Percentiles rank a stretch among this genome's conserved stretches.
phyloP scores from a whole-genome alignment of 2,329 filamentous ascomycete genomes.

The Grosmannia huntii region DNA sequence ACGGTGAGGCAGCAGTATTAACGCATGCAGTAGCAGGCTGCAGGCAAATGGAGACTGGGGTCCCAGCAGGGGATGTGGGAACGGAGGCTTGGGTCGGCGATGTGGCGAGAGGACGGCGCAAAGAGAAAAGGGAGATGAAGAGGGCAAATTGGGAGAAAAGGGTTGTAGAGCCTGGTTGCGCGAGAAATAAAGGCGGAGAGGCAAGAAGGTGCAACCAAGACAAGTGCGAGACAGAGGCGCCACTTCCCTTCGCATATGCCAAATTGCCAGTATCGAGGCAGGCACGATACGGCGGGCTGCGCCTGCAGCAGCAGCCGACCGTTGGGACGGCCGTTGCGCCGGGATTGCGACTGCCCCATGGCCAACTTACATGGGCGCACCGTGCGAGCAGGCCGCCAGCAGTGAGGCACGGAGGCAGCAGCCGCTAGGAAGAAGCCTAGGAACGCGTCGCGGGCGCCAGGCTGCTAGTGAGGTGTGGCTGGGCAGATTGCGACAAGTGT shows the following conservation, averaged over 20 bases:
- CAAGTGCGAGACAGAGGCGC: no score
- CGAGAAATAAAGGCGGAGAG: no score
- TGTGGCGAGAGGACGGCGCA: no score
- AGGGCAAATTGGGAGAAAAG: no score
- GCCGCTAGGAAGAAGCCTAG: not conserved
- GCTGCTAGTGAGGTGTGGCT: not conserved
- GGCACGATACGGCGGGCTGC: no score
- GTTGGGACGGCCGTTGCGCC: not conserved
- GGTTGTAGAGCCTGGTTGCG: not conserved
- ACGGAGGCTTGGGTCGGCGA: no score
- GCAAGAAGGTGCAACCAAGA: no score
- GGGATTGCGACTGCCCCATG: not conserved
- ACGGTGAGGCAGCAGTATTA: not conserved
- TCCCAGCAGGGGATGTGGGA: not conserved
- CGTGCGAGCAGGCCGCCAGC: not conserved
- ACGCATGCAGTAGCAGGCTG: conserved; percentile 9
- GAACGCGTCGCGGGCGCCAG: not conserved
- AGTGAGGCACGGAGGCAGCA: not conserved
- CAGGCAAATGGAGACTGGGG: conserved; percentile 10
- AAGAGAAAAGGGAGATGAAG: not conserved
- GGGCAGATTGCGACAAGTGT: not conserved
- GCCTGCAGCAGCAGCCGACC: not conserved
- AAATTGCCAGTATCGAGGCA: no score
- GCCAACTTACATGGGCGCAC: not conserved
- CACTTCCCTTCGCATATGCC: no score